Evolutionary conservation across 345 rosid genomes (phyloP).

Genomic region (Ceriops tagal): DNA sequence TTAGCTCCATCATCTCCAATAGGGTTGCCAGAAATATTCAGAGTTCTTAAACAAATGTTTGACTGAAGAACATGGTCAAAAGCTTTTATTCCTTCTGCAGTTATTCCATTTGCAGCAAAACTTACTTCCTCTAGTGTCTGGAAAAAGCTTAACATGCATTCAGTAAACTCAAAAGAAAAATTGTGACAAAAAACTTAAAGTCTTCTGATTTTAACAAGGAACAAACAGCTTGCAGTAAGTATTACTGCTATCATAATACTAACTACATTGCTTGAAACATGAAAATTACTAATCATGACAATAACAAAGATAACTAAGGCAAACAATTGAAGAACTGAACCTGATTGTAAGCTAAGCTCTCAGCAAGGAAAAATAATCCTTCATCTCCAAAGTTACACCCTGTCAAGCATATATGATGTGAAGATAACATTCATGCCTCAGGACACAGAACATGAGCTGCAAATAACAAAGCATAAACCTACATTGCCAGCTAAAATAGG

Average conservation of each 20-base stretch:
- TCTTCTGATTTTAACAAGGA: background rate
- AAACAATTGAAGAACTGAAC: conserved; percentile 30
- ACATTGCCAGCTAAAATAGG: background rate
- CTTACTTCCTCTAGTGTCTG: conserved; percentile 86
- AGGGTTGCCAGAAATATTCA: conserved; percentile 88
- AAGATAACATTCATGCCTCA: conserved; percentile 12
- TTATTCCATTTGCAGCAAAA: conserved; percentile 94
- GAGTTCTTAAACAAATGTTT: conserved; percentile 58
- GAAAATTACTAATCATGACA: conserved; percentile 1
- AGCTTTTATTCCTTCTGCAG: conserved; percentile 79
- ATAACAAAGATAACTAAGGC: background rate
- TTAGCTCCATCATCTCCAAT: conserved; percentile 94
- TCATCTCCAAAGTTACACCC: conserved; percentile 94
- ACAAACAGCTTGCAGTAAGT: background rate
- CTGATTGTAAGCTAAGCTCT: conserved; percentile 92
- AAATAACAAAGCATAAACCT: too few relatives aligned
- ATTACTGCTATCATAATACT: background rate
- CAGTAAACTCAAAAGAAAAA: conserved; percentile 7
- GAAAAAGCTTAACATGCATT: conserved; percentile 17
- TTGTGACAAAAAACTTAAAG: background rate
- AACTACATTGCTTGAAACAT: background rate
- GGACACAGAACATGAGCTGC: background rate
- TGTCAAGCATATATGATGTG: conserved; percentile 31
- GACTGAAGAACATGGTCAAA: conserved; percentile 85
- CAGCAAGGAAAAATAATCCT: conserved; percentile 79